phyloP scores from a whole-genome alignment of 1,284 basidiomycete species.

The Athelia psychrophila region DNA sequence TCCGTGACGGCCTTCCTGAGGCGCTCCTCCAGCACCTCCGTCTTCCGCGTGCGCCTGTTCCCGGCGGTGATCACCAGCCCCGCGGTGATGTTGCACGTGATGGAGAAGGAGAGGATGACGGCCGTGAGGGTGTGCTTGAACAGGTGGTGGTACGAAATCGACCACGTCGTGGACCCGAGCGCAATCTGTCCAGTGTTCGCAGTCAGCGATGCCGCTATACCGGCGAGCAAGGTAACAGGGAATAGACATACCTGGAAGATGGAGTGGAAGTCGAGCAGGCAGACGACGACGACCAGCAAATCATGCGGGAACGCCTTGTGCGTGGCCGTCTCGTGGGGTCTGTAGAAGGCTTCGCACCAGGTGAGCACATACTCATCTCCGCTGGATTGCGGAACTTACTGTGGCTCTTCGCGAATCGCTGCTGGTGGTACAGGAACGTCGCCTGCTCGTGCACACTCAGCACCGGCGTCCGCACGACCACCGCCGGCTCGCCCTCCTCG shows the following conservation, averaged over 20 bases:
- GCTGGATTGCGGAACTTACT: too few relatives aligned
- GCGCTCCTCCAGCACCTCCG: constrained; percentile 7
- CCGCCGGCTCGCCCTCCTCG: too few relatives aligned
- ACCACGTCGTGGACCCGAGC: constrained; percentile 9
- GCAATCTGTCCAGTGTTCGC: constrained; percentile 5
- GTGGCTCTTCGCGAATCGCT: too few relatives aligned
- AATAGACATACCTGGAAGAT: constrained; percentile 7
- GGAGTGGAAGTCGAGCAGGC: constrained; percentile 10
- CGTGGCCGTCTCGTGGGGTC: constrained; percentile 11
- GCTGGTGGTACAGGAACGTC: too few relatives aligned
- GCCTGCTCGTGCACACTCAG: too few relatives aligned
- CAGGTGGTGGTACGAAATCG: constrained; percentile 6
- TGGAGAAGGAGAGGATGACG: constrained; percentile 4
- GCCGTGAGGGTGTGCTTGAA: constrained; percentile 4
- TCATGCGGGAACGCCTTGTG: constrained; percentile 7
- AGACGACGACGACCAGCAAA: constrained; percentile 6
- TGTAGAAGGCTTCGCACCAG: constrained; percentile 6
- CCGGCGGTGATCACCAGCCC: constrained; percentile 6
- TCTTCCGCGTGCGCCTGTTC: constrained; percentile 7
- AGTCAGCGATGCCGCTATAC: too few relatives aligned
- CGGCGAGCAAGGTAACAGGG: background rate
- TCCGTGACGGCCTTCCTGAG: constrained; percentile 6
- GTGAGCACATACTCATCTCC: too few relatives aligned
- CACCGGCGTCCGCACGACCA: too few relatives aligned
- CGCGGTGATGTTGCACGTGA: constrained; percentile 9